Evolutionary conservation across 495 filamentous ascomycete species (phyloP), one percentile per base, ranked within the genome.

Genomic region (Glonium stellatum): DNA sequence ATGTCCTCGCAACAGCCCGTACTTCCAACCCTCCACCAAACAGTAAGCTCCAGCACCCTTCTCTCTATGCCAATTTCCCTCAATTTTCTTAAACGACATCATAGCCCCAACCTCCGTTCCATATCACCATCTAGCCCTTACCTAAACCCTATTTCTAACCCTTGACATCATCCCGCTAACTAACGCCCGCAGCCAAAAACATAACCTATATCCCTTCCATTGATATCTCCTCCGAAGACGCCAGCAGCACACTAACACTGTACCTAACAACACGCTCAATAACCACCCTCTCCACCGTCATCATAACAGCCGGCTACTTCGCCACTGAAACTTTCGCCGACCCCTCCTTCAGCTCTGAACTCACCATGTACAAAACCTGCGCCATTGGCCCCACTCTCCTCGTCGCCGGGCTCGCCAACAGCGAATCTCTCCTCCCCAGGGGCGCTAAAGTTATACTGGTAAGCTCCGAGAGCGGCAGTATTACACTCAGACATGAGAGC

Each of bases 251-350:
- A 54, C 3, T 65, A 5, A 44, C 60, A 1, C 21, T 47, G 5
- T 57, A 52, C 44, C 58, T 61, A 22, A 21, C 44, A 37, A 21
- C 46, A 1, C 31, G 37, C 34, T 57, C 48, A 1, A 55, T 70
- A 67, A 36, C 58, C 60, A 71, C 72, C 3, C 64, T 87, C 22
- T 82, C 83, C 42, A 75, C 78, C 1, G 79, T 81, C 61, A 82
- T 88, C 54, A 82, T 89, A 69, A 81, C 80, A 4, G 86, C 86
- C 0, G 86, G 87, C 12, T 86, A 85, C 69, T 89, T 90, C 64
- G 82, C 76, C 41, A 81, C 79, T 11, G 87, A 90, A 59, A 75
- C 79, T 31, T 80, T 83, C 46, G 78, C 81, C 42, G 71, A 76
- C 18, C 86, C 84, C 1, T 79, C 84, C 57, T 89, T 81, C 78